Evolutionary conservation across 176 grass and related monocot species (phyloP), one percentile per base, ranked within the genome.

Genomic region (sorghum (Sorghum bicolor)): DNA sequence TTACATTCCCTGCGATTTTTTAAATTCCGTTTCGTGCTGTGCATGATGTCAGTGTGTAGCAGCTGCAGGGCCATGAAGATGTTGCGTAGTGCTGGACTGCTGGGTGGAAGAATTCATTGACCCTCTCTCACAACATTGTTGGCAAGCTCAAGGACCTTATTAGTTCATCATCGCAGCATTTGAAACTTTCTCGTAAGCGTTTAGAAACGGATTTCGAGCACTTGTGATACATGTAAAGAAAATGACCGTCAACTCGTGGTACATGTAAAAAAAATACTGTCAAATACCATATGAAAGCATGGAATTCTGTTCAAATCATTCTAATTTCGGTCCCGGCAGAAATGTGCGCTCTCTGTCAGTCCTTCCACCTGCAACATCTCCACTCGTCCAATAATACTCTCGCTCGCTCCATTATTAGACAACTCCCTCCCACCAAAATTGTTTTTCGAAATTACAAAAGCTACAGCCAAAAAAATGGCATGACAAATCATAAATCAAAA

Each of bases 311-410:
- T 39, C 10, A 77, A 28, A 70, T 39, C 30, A 41, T 31, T 84
- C 33, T 58, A 72, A 28, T 63, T 86, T 73, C 40, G 75, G 76
- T 7, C 34, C 81, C 81, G 66, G 24, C 30, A 70, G 47, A 82
- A 38, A 63, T 67, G 22, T 66, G 41, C 40, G 19, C 24, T 13
- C 24, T 13, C 28, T 33, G 16, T 12, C 72, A 52, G 44, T 16
- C 5, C 57, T 83, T 74, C 62, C 74, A 64, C 6, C 14, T 12
- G 74, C 55, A 30, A 52, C 47, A 24, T 62, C 47, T 39, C 63
- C 70, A 50, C 24, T 45, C 40, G 70, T 6, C n/a, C 44, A 69
- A 69, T 63, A 14, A 53, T 45, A 68, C 34, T 22, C 43, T 47
- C 17, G 53, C 52, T 10, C 53, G 53, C 52, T 8, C 28, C 37